Evolutionary conservation across 2,329 filamentous ascomycete genomes (phyloP).

Genomic region (Endoconidiophora polonica): DNA sequence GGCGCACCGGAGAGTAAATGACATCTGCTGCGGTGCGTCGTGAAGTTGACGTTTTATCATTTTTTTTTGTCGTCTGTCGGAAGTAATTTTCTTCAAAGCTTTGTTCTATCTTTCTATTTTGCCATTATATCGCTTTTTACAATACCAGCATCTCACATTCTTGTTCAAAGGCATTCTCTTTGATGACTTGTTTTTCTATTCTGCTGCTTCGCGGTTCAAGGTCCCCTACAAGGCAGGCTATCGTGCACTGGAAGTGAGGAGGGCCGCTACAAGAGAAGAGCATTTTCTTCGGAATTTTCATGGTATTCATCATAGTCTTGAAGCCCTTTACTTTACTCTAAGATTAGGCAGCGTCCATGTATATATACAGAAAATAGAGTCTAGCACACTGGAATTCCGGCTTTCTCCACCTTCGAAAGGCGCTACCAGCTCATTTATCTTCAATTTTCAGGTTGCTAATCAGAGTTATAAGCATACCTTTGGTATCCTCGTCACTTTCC

Average conservation of each 20-base stretch:
- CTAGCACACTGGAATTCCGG: too few species aligned
- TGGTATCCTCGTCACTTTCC: constrained; percentile 35
- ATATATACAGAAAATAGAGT: neutral
- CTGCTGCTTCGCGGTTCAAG: too few species aligned
- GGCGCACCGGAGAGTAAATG: too few species aligned
- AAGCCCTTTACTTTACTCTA: neutral
- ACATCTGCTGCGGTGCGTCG: neutral
- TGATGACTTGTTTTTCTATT: neutral
- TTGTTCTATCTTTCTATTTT: neutral
- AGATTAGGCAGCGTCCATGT: too few species aligned
- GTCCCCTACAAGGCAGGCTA: too few species aligned
- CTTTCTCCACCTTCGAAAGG: too few species aligned
- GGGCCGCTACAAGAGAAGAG: too few species aligned
- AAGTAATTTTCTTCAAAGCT: neutral
- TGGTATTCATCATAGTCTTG: neutral
- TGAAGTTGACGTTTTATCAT: constrained; percentile 15
- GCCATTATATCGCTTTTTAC: too few species aligned
- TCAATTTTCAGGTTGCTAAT: constrained; percentile 16
- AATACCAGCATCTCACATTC: neutral
- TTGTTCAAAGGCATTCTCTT: constrained; percentile 6
- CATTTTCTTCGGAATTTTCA: neutral
- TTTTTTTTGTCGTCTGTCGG: neutral
- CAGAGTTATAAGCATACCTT: constrained; percentile 38
- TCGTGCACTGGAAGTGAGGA: too few species aligned
- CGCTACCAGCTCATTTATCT: too few species aligned